phyloP scores from a whole-genome alignment of 176 grass and related monocot genomes.

The Triticum monococcum region DNA sequence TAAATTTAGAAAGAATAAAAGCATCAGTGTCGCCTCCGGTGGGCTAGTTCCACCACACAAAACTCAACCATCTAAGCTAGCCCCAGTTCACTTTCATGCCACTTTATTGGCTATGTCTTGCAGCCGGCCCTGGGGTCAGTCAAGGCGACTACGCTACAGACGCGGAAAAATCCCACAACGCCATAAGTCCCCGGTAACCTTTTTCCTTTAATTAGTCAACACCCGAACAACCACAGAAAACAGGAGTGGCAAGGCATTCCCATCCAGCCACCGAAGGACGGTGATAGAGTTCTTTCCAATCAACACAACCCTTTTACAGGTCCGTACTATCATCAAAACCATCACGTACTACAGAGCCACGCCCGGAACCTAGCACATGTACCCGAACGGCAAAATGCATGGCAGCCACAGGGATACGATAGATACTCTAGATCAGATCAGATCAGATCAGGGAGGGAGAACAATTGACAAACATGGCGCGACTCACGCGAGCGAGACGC shows the following conservation, averaged over 20 bases:
- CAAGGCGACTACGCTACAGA: background rate
- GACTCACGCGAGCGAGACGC: slow-evolving; percentile 13
- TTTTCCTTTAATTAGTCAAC: background rate
- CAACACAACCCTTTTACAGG: background rate
- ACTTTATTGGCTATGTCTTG: too few species aligned
- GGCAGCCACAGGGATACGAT: background rate
- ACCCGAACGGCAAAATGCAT: background rate
- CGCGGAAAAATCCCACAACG: background rate
- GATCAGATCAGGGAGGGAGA: too few species aligned
- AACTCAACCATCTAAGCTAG: too few species aligned
- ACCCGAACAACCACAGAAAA: background rate
- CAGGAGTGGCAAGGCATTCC: background rate
- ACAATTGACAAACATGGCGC: background rate
- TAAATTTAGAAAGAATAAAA: too few species aligned
- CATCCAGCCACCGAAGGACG: background rate
- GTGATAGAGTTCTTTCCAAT: background rate
- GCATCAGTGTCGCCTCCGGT: too few species aligned
- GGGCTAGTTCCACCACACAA: too few species aligned
- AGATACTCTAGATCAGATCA: too few species aligned
- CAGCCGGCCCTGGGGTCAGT: background rate
- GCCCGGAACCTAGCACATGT: background rate
- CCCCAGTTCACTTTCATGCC: too few species aligned
- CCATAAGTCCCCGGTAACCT: background rate
- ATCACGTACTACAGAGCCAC: background rate
- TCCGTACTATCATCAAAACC: slow-evolving; percentile 1